A percentile compares a stretch with the other conserved stretches of the same genome.
These are phyloP conservation scores for Kitagawia praeruptora DNA, from an alignment of 129 eudicot species.

Conservation along the genomic window DNA sequence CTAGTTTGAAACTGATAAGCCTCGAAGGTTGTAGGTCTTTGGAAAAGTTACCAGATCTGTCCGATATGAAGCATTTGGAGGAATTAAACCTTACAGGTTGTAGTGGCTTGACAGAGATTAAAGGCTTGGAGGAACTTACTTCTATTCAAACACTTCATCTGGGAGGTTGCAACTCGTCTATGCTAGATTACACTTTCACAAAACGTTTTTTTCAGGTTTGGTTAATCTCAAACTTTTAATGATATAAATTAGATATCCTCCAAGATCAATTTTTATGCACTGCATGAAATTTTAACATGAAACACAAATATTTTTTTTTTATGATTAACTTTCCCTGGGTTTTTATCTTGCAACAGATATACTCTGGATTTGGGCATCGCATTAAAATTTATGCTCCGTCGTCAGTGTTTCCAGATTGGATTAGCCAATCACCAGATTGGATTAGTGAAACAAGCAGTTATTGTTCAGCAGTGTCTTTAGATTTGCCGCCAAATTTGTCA, in stretches of 20 bases:
- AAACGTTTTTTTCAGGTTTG: neutral
- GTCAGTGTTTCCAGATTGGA: neutral
- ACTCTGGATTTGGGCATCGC: neutral
- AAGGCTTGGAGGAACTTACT: neutral
- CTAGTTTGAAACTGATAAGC: neutral
- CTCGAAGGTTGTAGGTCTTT: neutral
- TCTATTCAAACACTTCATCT: neutral
- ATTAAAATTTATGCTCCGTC: neutral
- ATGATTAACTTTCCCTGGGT: neutral
- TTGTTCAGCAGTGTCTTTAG: neutral
- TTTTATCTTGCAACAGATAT: neutral
- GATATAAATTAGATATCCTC: too few relatives aligned
- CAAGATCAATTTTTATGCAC: too few relatives aligned
- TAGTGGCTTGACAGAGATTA: neutral
- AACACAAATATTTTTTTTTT: too few relatives aligned
- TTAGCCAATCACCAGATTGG: neutral
- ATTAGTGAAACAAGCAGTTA: neutral
- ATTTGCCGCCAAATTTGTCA: neutral
- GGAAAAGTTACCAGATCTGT: neutral
- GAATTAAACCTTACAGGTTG: neutral
- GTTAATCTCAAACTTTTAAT: neutral
- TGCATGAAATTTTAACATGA: too few relatives aligned
- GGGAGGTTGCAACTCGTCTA: neutral
- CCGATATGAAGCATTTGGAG: neutral
- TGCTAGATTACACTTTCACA: neutral